Evolutionary conservation across 106 monocot genomes (phyloP), one percentile per base, ranked within the genome.

Genomic region (Allium sativum): DNA sequence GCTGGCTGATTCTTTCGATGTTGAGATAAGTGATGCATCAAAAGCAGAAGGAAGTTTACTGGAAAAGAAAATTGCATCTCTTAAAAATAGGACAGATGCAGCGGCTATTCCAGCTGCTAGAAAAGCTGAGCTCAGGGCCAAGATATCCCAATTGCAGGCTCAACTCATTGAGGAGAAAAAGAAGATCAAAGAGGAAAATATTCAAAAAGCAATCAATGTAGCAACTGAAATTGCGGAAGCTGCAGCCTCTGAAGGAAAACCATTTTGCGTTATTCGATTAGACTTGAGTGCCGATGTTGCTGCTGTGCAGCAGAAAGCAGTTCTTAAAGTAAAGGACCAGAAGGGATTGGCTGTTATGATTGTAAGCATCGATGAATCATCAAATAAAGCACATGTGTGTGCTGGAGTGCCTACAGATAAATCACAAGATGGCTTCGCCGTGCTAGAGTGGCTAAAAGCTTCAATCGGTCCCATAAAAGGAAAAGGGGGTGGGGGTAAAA

Each of bases 251-350:
- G 84, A 91, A 68, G 82, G 82, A 47, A 90, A 91, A 68, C n/a
- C 79, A 31, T 96, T 91, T 58, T 96, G 95, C 22, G 58, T 96
- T 10, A 53, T 54, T 57, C 80, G 65, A 10, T 79, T 87, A 1
- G 79, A 87, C 70, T 90, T 96, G 22, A 90, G 95, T 22, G 65
- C 90, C 58, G 95, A 96, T 56, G 82, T 87, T 1, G 76, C 72
- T 73, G 95, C 95, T 55, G 72, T 87, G 51, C 74, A n/a, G n/a
- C n/a, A 90, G 17, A 90, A 96, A 80, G 95, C 95, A 44, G 95
- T 96, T 48, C 58, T 81, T 22, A 81, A 75, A 62, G 84, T 91
- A 60, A 73, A 84, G 60, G 84, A 96, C 11, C 69, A 87, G 47
- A 84, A 84, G 94, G 75, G 77, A 58, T 44, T 95, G 48, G 62